These are phyloP conservation scores for Ganoderma meredithae DNA, from an alignment of 1,284 basidiomycete genomes.

Conservation along the genomic window DNA sequence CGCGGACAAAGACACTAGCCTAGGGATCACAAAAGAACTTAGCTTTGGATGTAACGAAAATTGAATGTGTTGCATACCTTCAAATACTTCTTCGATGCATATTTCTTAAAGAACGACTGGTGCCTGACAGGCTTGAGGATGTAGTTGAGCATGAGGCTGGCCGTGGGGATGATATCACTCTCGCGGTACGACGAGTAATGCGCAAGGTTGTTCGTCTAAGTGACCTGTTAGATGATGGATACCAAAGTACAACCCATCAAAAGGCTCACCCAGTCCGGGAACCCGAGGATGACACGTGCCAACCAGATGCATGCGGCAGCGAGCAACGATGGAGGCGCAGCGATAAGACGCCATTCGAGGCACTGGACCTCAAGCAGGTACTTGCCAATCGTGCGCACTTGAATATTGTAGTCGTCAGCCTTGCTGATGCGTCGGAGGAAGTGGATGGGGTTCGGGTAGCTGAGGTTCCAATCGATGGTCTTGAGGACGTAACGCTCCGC, in stretches of 20 bases:
- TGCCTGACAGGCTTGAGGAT: slow-evolving; percentile 79
- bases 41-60: not conserved
- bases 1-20: slow-evolving; percentile 67
- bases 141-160: slow-evolving; percentile 95
- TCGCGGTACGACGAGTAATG: slow-evolving; percentile 95
- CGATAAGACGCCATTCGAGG: slow-evolving; percentile 87
- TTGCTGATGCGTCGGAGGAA: slow-evolving; percentile 94
- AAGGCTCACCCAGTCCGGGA: slow-evolving; percentile 85
- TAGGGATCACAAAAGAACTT: slow-evolving; percentile 33
- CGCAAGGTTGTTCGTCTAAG: slow-evolving; percentile 84
- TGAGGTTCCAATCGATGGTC: slow-evolving; percentile 91
- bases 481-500: slow-evolving; percentile 95
- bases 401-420: slow-evolving; percentile 95
- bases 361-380: slow-evolving; percentile 92
- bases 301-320: slow-evolving; percentile 94
- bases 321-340: slow-evolving; percentile 83
- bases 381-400: slow-evolving; percentile 92
- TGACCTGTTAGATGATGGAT: slow-evolving; percentile 9
- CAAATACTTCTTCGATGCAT: slow-evolving; percentile 85
- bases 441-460: slow-evolving; percentile 94
- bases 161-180: slow-evolving; percentile 84
- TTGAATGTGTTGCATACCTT: slow-evolving; percentile 60
- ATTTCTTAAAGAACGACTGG: slow-evolving; percentile 85
- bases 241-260: slow-evolving; percentile 12
- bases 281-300: slow-evolving; percentile 85